phyloP scores from a whole-genome alignment of 805 yeast species.

The Yamadazyma sp. region DNA sequence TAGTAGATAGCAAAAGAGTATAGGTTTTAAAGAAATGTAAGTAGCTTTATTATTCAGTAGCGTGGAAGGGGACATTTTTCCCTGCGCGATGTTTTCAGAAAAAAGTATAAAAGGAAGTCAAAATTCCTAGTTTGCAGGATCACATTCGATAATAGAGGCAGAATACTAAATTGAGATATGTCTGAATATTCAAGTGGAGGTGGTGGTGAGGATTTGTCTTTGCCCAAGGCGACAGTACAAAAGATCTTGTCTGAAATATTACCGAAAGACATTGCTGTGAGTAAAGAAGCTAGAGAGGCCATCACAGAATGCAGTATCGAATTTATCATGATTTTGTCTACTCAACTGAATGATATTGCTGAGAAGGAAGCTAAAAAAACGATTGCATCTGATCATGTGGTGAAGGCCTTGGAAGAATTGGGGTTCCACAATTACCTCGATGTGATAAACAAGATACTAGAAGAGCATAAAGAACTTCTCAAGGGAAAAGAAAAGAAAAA shows the following conservation, averaged over 20 bases:
- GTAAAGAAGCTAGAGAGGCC: conserved; percentile 93
- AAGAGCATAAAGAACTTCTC: conserved; percentile 83
- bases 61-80: conserved; percentile 6
- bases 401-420: conserved; percentile 81
- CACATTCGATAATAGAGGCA: neutral
- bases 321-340: conserved; percentile 90
- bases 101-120: conserved; percentile 12
- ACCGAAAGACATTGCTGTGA: conserved; percentile 82
- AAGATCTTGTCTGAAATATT: conserved; percentile 88
- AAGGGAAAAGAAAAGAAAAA: conserved; percentile 89
- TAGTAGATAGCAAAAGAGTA: too few relatives aligned
- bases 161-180: conserved; percentile 21
- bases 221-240: conserved; percentile 85
- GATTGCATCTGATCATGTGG: conserved; percentile 93
- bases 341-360: conserved; percentile 93
- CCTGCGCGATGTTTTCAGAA: conserved; percentile 9
- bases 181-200: conserved; percentile 42
- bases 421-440: conserved; percentile 86
- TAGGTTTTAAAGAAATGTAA: too few relatives aligned
- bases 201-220: conserved; percentile 42
- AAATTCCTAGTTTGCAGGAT: conserved; percentile 5
- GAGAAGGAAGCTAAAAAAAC: conserved; percentile 96
- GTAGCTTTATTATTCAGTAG: neutral
- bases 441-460: conserved; percentile 73
- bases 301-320: conserved; percentile 95